A percentile compares a stretch with the other conserved stretches of the same genome.
phyloP scores from a whole-genome alignment of 2,329 filamentous ascomycete genomes.

The Calcarisporium arbuscula region DNA sequence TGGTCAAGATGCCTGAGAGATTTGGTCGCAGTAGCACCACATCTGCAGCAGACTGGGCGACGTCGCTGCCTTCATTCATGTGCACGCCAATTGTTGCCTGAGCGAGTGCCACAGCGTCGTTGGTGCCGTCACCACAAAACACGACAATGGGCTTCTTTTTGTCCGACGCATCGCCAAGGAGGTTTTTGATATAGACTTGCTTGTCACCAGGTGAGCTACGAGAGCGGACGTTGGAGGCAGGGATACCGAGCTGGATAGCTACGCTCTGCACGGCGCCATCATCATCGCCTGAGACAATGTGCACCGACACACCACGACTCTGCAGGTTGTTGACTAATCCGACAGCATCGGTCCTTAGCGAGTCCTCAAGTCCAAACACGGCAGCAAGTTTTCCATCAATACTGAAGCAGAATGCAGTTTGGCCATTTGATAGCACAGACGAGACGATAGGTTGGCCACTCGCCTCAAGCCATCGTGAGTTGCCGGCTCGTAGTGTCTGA shows the following conservation, averaged over 20 bases:
- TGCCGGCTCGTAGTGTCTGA: constrained; percentile 37
- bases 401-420: constrained; percentile 43
- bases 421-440: constrained; percentile 25
- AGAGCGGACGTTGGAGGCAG: constrained; percentile 29
- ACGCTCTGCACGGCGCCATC: constrained; percentile 38
- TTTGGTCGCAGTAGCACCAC: constrained; percentile 56
- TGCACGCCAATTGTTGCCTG: constrained; percentile 67
- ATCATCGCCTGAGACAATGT: constrained; percentile 48
- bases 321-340: constrained; percentile 29
- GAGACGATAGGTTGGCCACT: constrained; percentile 24
- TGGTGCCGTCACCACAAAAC: constrained; percentile 74
- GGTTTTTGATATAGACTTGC: constrained; percentile 33
- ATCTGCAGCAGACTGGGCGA: constrained; percentile 62
- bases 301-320: constrained; percentile 32
- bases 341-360: constrained; percentile 35
- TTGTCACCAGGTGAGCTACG: constrained; percentile 41
- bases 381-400: constrained; percentile 29
- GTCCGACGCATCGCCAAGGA: constrained; percentile 19
- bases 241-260: constrained; percentile 34
- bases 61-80: constrained; percentile 54
- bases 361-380: constrained; percentile 40
- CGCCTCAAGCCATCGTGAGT: constrained; percentile 40
- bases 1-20: constrained; percentile 49
- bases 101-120: constrained; percentile 68
- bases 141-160: constrained; percentile 40